Evolutionary conservation across 192 early-diverging fungal species (phyloP), one percentile per base, ranked within the genome.

Genomic region (Rhizophagus sp.): DNA sequence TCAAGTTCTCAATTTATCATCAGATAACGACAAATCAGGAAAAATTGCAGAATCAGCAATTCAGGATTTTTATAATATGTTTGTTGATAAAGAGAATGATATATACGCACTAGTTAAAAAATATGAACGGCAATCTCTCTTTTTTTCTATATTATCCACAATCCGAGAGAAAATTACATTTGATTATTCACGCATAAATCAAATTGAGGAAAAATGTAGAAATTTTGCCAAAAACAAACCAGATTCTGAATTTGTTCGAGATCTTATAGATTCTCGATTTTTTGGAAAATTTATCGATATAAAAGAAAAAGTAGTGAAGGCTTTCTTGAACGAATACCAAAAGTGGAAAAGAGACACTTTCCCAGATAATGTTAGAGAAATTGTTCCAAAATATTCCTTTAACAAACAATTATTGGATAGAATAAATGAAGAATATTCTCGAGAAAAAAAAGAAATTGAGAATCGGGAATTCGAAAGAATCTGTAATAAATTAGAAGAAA

Each of bases 11-110:
- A 39, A 70, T 10, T 34, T n/a, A 1, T 22, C 39, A 10, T 36
- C 13, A 22, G 27, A 67, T 17, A 30, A 19, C 10, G 27, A 67
- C 17, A 30, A 19, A 2, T 15, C 22, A 17, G 27, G 34, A 67
- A 22, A 57, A 57, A 57, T 57, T 17, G 19, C 52, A 57, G 19
- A 57, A 11, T 57, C 52, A 6, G 65, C 27, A 19, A 67, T 67
- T 33, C 25, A 33, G 19, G 65, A 30, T 10, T 70, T 70, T 39
- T 70, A 70, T n/a, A 41, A 70, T 10, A n/a, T 70, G 36, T 41
- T 70, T 8, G 10, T 44, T 70, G 68, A 70, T 41, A 33, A n/a
- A 70, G 39, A 70, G 9, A 70, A n/a, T 41, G 36, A 70, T 41
- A 36, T 41, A 11, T 11, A 34, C n/a, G 9, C 33, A 24, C 22